phyloP scores from a whole-genome alignment of 2,329 filamentous ascomycete species.

The Colletotrichum cordylinicola region DNA sequence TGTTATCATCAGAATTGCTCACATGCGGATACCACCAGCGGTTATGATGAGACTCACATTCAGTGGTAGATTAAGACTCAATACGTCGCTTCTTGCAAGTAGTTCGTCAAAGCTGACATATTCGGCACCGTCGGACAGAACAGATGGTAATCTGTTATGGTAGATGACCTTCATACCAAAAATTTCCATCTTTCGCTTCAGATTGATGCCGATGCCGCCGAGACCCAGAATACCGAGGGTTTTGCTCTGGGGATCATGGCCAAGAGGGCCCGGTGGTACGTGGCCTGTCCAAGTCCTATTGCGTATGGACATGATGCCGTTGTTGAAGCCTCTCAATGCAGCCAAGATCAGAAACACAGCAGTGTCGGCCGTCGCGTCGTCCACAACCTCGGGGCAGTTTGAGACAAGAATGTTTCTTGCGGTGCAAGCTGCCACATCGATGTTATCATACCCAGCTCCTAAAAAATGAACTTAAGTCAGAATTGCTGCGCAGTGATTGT shows the following conservation, averaged over 20 bases:
- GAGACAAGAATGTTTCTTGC: conserved; percentile 65
- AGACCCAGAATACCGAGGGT: conserved; percentile 27
- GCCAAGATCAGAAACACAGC: conserved; percentile 76
- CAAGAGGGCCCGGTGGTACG: conserved; percentile 29
- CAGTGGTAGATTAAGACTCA: neutral
- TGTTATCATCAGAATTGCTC: neutral
- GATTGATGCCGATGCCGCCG: neutral
- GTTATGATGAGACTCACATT: neutral
- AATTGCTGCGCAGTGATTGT: neutral
- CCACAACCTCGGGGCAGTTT: conserved; percentile 71
- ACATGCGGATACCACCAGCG: neutral
- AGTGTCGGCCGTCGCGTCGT: conserved; percentile 74
- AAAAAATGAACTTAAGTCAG: neutral
- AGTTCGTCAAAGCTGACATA: neutral
- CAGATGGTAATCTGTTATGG: neutral
- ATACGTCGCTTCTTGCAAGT: neutral
- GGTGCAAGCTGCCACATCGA: conserved; percentile 69
- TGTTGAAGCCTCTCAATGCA: conserved; percentile 58
- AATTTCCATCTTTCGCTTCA: neutral
- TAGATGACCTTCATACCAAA: neutral
- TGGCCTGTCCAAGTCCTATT: neutral
- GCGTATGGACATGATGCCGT: neutral
- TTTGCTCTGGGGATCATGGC: conserved; percentile 73
- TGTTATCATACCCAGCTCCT: conserved; percentile 68
- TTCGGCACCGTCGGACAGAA: neutral